Evolutionary conservation across 139 green algal species (phyloP).

Genomic region (Astrephomene gubernaculifera): DNA sequence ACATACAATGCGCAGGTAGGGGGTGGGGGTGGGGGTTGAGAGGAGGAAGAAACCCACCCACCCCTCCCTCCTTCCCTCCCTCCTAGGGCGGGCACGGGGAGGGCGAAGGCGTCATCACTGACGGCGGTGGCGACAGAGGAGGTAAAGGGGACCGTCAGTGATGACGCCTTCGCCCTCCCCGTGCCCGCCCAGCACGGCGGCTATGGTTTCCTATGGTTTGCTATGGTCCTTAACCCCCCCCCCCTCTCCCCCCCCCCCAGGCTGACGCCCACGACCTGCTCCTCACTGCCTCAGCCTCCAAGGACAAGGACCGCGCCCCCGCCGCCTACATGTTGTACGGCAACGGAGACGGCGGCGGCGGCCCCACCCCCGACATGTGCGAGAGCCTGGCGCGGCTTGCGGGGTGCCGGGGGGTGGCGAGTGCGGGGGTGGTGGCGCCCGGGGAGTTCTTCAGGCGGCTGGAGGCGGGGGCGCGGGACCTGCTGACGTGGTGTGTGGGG

Average conservation of each 20-base stretch:
- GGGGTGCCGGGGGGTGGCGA: slow-evolving; percentile 26
- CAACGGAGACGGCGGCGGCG: slow-evolving; percentile 55
- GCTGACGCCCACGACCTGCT: slow-evolving; percentile 35
- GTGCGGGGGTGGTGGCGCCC: not conserved
- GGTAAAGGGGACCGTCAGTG: too few relatives aligned
- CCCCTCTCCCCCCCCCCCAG: not conserved
- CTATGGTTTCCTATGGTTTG: too few relatives aligned
- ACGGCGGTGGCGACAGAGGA: too few relatives aligned
- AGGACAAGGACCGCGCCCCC: slow-evolving; percentile 51
- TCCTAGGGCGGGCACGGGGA: too few relatives aligned
- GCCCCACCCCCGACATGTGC: slow-evolving; percentile 46
- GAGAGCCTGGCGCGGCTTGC: slow-evolving; percentile 42
- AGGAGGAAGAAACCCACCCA: not conserved
- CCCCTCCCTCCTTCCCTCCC: too few relatives aligned
- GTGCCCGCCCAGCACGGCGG: too few relatives aligned
- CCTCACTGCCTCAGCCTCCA: slow-evolving; percentile 14
- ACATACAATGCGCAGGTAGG: slow-evolving; percentile 50
- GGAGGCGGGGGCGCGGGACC: slow-evolving; percentile 10
- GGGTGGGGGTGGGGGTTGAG: too few relatives aligned
- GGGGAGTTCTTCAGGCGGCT: slow-evolving; percentile 39
- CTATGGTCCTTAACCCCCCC: too few relatives aligned
- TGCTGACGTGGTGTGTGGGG: slow-evolving; percentile 18
- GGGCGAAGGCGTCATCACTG: too few relatives aligned
- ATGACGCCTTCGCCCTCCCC: too few relatives aligned
- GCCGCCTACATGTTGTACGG: slow-evolving; percentile 52